Base-by-base conservation (phyloP, 371 early-diverging fungal genomes). In the Mortierella sp. region DNA sequence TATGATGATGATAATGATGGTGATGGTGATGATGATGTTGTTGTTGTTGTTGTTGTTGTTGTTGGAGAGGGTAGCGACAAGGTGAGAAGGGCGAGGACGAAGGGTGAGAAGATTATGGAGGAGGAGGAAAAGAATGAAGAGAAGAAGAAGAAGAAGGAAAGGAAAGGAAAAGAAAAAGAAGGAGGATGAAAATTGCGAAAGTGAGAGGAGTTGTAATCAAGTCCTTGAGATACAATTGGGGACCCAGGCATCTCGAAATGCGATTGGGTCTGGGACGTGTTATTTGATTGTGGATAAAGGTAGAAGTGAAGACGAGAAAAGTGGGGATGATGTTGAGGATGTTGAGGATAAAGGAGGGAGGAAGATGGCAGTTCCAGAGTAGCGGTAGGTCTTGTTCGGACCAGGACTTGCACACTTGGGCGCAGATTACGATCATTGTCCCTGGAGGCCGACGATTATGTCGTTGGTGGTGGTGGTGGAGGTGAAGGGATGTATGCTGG, bases 321-420 rank as follows among this genome's bases (percentile, higher is more conserved):
- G 4, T 35, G 55, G 29, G 1, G 60, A 60, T 35, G 38, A 35
- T 12, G 32, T 55, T 14, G 56, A 27, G 16, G 63, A 35, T 12
- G 32, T 55, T 14, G 56, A 27, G 16, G 54, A 12, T 27, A 38
- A 24, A 49, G 75, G 24, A 24, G 56, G 44, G 10, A 24, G 60
- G 14, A 65, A 72, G 21, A n/a, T n/a, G 14, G 74, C n/a, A 7
- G 38, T 38, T 3, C 75, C 75, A 75, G 29, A 79, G 75, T 16
- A 79, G 32, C 2, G 75, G 79, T 4, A 75, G 43, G 10, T 75
- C 63, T 71, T 75, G 79, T 48, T 74, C 71, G 8, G 75, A 79
- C 71, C 75, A 79, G 46, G 46, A 74, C 44, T 48, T 51, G 60
- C 75, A 75, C 71, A 79, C 79, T 7, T 58, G 75, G 11, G 75